phyloP scores from a whole-genome alignment of 139 green algal species.

The Chlorokybus atmophyticus region DNA sequence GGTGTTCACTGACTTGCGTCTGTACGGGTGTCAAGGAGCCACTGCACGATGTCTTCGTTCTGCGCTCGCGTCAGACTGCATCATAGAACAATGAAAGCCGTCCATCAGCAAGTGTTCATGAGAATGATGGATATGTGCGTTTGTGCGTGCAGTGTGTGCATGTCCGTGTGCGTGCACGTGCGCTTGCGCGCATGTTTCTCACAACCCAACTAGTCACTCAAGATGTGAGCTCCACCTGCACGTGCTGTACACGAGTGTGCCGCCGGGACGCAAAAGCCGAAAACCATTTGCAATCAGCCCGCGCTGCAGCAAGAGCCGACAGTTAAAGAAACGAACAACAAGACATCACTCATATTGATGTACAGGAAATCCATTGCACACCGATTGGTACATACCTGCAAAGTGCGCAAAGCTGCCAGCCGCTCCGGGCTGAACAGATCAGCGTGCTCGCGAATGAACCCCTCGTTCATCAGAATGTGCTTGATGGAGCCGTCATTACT shows the following conservation, averaged over 20 bases:
- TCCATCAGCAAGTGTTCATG: not conserved
- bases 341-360: too few relatives aligned
- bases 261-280: conserved; percentile 4
- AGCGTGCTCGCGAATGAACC: conserved; percentile 15
- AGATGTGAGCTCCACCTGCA: conserved; percentile 17
- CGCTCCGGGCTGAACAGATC: too few relatives aligned
- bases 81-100: not conserved
- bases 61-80: not conserved
- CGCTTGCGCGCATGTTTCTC: not conserved
- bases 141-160: not conserved
- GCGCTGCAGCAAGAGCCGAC: conserved; percentile 14
- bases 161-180: not conserved
- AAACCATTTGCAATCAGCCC: conserved; percentile 9
- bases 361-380: too few relatives aligned
- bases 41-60: conserved; percentile 17
- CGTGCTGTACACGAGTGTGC: conserved; percentile 18
- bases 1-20: not conserved
- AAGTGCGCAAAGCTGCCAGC: conserved; percentile 9
- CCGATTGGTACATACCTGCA: not conserved
- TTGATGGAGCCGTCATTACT: conserved; percentile 31
- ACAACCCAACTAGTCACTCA: not conserved
- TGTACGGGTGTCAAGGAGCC: not conserved
- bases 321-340: too few relatives aligned
- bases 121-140: not conserved
- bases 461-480: conserved; percentile 30